Evolutionary conservation across 768 basidiomycete genomes (phyloP).

Genomic region (Cystobasidiopsis lactophilus): DNA sequence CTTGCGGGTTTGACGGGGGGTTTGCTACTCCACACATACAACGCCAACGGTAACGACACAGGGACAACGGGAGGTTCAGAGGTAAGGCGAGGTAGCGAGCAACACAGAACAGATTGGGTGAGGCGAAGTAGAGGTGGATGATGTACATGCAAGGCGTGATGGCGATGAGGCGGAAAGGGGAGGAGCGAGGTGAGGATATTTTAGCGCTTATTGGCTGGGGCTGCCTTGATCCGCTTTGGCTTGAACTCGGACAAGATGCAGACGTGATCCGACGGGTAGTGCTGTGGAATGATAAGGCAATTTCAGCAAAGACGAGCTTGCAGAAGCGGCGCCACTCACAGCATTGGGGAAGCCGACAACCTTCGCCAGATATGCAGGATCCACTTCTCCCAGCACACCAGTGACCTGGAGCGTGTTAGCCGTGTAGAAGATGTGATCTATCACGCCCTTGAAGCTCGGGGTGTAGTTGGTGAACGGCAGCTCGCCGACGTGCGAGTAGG

Average conservation of each 20-base stretch:
- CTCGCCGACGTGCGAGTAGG: constrained; percentile 40
- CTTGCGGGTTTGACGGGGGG: too few species aligned
- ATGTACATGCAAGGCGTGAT: too few species aligned
- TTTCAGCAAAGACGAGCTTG: not conserved
- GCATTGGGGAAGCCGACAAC: constrained; percentile 90
- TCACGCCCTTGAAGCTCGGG: constrained; percentile 58
- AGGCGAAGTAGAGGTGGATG: too few species aligned
- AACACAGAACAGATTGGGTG: too few species aligned
- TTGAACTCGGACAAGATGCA: constrained; percentile 16
- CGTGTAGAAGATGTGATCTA: constrained; percentile 91
- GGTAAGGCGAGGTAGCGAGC: too few species aligned
- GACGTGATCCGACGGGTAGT: constrained; percentile 16
- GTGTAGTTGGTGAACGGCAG: constrained; percentile 70
- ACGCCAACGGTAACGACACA: too few species aligned
- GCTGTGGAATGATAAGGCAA: not conserved
- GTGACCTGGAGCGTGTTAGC: constrained; percentile 49
- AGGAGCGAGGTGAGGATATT: too few species aligned
- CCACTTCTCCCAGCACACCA: constrained; percentile 70
- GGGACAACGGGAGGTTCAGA: too few species aligned
- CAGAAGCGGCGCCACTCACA: not conserved
- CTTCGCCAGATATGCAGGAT: constrained; percentile 60
- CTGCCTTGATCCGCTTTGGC: constrained; percentile 1
- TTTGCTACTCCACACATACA: too few species aligned
- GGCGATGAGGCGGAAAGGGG: too few species aligned
- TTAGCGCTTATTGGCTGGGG: too few species aligned